A percentile compares a stretch with the other conserved stretches of the same genome.
These are phyloP conservation scores for Mortierella sp. DNA, from an alignment of 371 early-diverging fungal species.

Conservation along the genomic window DNA sequence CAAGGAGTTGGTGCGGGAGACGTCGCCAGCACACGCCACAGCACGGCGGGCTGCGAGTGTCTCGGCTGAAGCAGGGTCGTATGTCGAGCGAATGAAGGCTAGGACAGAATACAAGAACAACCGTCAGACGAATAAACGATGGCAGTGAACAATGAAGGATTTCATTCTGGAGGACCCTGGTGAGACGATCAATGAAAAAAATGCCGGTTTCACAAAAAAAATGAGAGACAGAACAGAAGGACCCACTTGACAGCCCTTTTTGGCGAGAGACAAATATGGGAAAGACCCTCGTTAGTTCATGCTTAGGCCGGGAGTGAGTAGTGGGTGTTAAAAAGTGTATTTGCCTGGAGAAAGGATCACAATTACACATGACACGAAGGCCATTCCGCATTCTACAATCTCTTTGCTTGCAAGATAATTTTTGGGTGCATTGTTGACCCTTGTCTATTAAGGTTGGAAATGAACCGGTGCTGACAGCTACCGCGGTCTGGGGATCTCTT, in stretches of 20 bases:
- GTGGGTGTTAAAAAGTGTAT: neutral
- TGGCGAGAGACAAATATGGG: neutral
- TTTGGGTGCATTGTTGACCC: neutral
- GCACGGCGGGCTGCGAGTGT: neutral
- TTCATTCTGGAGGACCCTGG: neutral
- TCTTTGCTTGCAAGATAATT: neutral
- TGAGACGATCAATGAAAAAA: neutral
- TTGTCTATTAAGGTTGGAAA: too few relatives aligned
- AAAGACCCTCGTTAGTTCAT: neutral
- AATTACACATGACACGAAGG: neutral
- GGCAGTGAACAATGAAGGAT: neutral
- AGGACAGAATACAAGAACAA: slow-evolving; percentile 1
- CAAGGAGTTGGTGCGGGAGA: slow-evolving; percentile 25
- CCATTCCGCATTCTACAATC: slow-evolving; percentile 6
- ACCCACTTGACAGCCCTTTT: neutral
- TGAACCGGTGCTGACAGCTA: too few relatives aligned
- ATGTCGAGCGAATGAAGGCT: slow-evolving; percentile 41
- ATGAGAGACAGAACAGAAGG: too few relatives aligned
- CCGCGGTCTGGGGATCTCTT: too few relatives aligned
- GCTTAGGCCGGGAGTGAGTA: neutral
- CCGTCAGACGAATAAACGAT: neutral
- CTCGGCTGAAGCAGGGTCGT: slow-evolving; percentile 25
- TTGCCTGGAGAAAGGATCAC: neutral
- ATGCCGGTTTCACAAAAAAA: neutral
- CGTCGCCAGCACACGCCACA: neutral